Base-by-base conservation (phyloP, 257 asterid species). In the Rehmannia glutinosa region DNA sequence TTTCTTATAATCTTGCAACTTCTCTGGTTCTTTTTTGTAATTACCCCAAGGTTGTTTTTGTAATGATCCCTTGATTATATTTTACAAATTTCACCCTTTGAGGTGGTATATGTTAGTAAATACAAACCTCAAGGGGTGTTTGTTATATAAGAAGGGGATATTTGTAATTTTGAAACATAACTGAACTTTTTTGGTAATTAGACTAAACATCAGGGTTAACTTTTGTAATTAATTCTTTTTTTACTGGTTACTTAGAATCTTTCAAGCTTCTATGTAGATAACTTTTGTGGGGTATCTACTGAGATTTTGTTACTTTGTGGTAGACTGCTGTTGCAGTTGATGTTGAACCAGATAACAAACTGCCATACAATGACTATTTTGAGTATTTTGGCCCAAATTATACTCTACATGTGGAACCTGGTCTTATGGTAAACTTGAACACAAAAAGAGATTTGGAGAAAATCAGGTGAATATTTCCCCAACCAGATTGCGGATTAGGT, bases 281-380 rank as follows among this genome's bases (percentile, higher is more conserved):
- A 32, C 12, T 8, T 16, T 2, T 1, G 42, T 21, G 53, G 27
- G 53, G 49, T 68, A n/a, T 54, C 43, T 42, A 21, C 43, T 53
- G 16, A 68, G n/a, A 25, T 42, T 68, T 64, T 68, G 5, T 49
- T 68, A 16, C 73, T 56, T 42, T 68, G 51, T 77, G 73, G 23
- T 30, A 54, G 62, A 54, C 62, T 25, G 62, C 23, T 13, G 62
- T 54, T 27, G 62, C 42, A 15, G 41, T 54, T 27, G 62, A 15
- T 15, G 62, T 54, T 12, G 42, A 54, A 9, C 21, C 23, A 5
- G 62, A 54, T 28, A 30, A 54, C 41, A 54, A n/a, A n/a, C 13
- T 54, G 21, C 62, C 62, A 0, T 27, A 54, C 41, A 27, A n/a
- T 15, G 42, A 54, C 4, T 54, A 54, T 54, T 25, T 28, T 4